Base-by-base conservation (phyloP, 345 rosid species). In the Linum usitatissimum region DNA sequence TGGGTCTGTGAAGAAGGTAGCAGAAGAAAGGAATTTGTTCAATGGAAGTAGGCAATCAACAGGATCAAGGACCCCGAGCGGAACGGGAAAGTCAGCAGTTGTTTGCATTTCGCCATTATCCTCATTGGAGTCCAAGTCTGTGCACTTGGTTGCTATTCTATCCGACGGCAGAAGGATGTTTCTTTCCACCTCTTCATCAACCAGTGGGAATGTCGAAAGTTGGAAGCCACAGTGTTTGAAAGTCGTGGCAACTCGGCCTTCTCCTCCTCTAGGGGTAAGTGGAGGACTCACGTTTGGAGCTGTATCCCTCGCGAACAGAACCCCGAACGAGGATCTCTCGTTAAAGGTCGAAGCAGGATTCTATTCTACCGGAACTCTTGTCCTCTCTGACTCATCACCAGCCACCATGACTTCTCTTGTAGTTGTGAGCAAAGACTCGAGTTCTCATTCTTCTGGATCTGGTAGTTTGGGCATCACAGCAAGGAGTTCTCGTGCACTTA, bases 141-240 rank as follows among this genome's bases (percentile, higher is more conserved):
- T 93, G 79, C 99, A 93, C 75, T 86, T 93, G 59, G 92, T 93
- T 77, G 96, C 84, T 58, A 77, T 84, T 68, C 73, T 93, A 75
- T 93, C 97, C 15, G 99, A 93, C 83, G 99, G 99, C 60, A 87
- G 95, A 71, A 86, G 99, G 76, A 76, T 93, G 95, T 93, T 87
- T 72, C 81, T 93, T 71, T 90, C 96, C 63, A 93, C 96, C 65
- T 87, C 84, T 36, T 67, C 84, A 60, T 82, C 85, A 34, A 76
- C 71, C 76, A 94, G 97, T 76, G 84, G 68, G 71, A 77, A 67
- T 62, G 73, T 81, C 57, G 83, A 86, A 59, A 82, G 92, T 74
- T 78, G 75, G 64, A 82, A 72, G 75, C 90, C 96, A 66, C 83
- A 82, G 74, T 93, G 92, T 78, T 81, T 93, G 71, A 93, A 90